Percentiles rank a stretch among this genome's conserved stretches.
phyloP scores from a whole-genome alignment of 2,329 filamentous ascomycete species.

The Ophiocordyceps camponoti-leonardi region DNA sequence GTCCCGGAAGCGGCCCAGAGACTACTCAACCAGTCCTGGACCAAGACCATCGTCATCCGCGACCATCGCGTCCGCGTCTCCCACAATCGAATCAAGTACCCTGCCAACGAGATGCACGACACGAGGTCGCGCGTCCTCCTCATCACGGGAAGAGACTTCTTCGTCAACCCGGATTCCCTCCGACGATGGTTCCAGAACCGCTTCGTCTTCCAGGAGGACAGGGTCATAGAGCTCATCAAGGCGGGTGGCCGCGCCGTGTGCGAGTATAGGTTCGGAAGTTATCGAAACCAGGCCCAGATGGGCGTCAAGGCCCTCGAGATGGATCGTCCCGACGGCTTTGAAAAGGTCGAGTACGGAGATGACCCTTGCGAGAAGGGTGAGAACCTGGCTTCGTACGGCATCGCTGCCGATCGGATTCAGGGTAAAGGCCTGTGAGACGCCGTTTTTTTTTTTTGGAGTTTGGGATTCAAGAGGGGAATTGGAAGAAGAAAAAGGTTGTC shows the following conservation, averaged over 20 bases:
- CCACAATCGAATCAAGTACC: slow-evolving; percentile 30
- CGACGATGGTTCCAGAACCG: slow-evolving; percentile 20
- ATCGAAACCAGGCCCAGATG: slow-evolving; percentile 34
- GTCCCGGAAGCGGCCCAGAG: slow-evolving; percentile 18
- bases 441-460: no score
- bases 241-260: slow-evolving; percentile 14
- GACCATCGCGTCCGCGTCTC: slow-evolving; percentile 19
- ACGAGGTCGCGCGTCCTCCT: slow-evolving; percentile 29
- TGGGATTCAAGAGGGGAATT: no score
- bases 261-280: slow-evolving; percentile 38
- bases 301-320: slow-evolving; percentile 22
- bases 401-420: slow-evolving; percentile 16
- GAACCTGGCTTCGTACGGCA: slow-evolving; percentile 11
- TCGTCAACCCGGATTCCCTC: slow-evolving; percentile 26
- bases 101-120: slow-evolving; percentile 10
- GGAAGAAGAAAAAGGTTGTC: no score
- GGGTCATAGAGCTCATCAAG: slow-evolving; percentile 15
- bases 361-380: slow-evolving; percentile 21
- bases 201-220: slow-evolving; percentile 31
- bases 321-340: slow-evolving; percentile 15
- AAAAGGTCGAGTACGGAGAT: slow-evolving; percentile 19
- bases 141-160: slow-evolving; percentile 23
- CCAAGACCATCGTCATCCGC: slow-evolving; percentile 17
- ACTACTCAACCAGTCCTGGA: slow-evolving; percentile 9
- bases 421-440: slow-evolving; percentile 9